Evolutionary conservation across 306 rosid genomes (phyloP).

Genomic region (Vicia faba): DNA sequence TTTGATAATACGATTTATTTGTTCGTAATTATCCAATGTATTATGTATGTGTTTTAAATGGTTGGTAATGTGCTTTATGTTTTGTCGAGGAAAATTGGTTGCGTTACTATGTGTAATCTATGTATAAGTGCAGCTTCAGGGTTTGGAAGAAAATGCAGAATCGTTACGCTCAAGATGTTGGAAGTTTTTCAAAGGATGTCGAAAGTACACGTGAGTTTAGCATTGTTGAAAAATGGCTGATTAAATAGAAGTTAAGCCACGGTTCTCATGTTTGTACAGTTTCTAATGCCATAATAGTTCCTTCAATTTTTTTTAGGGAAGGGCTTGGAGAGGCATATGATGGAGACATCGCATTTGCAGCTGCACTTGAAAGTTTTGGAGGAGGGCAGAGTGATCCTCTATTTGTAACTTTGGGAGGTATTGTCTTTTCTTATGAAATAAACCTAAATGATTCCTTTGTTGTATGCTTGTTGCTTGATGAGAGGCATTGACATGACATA

Average conservation of each 20-base stretch:
- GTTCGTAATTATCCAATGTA: no score
- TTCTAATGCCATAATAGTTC: constrained; percentile 26
- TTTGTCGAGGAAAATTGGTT: no score
- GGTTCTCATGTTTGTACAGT: constrained; percentile 4
- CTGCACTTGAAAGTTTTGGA: constrained; percentile 83
- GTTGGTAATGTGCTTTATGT: no score
- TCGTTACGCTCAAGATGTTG: constrained; percentile 77
- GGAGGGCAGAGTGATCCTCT: constrained; percentile 94
- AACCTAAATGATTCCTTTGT: constrained; percentile 7
- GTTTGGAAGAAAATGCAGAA: constrained; percentile 87
- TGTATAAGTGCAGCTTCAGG: constrained; percentile 65
- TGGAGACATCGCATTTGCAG: constrained; percentile 86
- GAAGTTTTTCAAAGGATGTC: constrained; percentile 87
- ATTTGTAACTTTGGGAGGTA: constrained; percentile 95
- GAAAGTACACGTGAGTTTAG: constrained; percentile 84
- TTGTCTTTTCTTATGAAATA: constrained; percentile 32
- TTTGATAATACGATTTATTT: rapidly evolving
- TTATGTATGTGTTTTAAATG: background rate
- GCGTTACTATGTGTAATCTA: constrained; percentile 21
- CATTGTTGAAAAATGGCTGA: background rate
- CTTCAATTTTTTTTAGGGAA: constrained; percentile 58
- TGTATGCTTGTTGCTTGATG: constrained; percentile 15
- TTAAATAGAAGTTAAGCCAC: background rate
- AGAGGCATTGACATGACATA: background rate
- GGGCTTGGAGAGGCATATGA: constrained; percentile 92